Percentiles rank a stretch among this genome's conserved stretches.
These are phyloP conservation scores for Lactarius evosmus DNA, from an alignment of 768 basidiomycete species.

Conservation along the genomic window DNA sequence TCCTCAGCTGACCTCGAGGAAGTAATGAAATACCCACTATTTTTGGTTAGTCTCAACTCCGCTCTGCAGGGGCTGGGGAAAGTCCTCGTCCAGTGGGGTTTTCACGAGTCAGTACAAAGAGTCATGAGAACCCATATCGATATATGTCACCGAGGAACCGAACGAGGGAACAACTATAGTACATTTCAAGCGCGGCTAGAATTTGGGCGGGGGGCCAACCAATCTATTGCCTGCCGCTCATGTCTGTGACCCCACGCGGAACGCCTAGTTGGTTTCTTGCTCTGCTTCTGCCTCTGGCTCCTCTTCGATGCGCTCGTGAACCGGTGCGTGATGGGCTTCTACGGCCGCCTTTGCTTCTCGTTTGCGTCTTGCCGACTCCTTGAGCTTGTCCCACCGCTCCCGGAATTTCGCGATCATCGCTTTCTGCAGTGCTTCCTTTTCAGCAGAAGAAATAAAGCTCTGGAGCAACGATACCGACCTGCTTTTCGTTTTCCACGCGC, in stretches of 20 bases:
- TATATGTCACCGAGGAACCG: slow-evolving; percentile 13
- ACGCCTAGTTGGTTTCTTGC: slow-evolving; percentile 35
- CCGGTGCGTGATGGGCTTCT: slow-evolving; percentile 44
- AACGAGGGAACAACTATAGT: slow-evolving; percentile 19
- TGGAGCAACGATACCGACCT: slow-evolving; percentile 46
- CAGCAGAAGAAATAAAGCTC: slow-evolving; percentile 11
- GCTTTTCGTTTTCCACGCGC: slow-evolving; percentile 75
- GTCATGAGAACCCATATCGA: slow-evolving; percentile 20
- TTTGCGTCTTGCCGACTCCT: slow-evolving; percentile 83
- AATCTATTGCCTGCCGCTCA: not conserved
- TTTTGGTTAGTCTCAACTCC: slow-evolving; percentile 5
- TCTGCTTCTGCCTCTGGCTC: slow-evolving; percentile 66
- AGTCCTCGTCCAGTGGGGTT: not conserved
- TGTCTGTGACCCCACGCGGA: not conserved
- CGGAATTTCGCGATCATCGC: slow-evolving; percentile 78
- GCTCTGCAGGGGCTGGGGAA: not conserved
- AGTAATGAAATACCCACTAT: not conserved
- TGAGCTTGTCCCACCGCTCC: slow-evolving; percentile 86
- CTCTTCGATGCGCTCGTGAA: slow-evolving; percentile 67
- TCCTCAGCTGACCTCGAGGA: not conserved
- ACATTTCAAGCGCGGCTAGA: slow-evolving; percentile 19
- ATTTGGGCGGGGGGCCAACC: not conserved
- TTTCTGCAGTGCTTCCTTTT: slow-evolving; percentile 49
- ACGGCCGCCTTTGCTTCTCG: slow-evolving; percentile 67
- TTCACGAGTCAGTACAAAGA: slow-evolving; percentile 19